These are phyloP conservation scores for Hemileccinum rubropunctum DNA, from an alignment of 768 basidiomycete species.

Conservation along the genomic window DNA sequence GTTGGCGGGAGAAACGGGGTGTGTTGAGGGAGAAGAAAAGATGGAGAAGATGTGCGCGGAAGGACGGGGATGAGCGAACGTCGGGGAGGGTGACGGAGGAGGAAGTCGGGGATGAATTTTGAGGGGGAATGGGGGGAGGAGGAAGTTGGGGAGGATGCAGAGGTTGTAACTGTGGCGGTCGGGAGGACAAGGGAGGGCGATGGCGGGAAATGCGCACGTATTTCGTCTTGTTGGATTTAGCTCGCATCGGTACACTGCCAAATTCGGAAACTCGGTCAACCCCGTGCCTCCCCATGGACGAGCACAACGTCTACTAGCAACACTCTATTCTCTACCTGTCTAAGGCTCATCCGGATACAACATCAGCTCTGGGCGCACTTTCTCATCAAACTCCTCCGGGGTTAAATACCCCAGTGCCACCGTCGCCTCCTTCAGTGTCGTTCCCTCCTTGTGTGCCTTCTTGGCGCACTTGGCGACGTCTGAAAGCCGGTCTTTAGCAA, in stretches of 20 bases:
- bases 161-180: constrained; percentile 5
- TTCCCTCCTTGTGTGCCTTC: constrained; percentile 99
- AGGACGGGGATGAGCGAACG: too few species aligned
- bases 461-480: constrained; percentile 98
- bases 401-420: constrained; percentile 83
- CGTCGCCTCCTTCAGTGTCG: constrained; percentile 93
- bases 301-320: constrained; percentile 1
- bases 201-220: constrained; percentile 33
- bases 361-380: constrained; percentile 93
- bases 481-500: constrained; percentile 32
- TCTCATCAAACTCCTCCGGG: constrained; percentile 89
- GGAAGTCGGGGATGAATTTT: background rate
- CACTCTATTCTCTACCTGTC: background rate
- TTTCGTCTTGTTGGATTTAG: constrained; percentile 38
- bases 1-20: too few species aligned
- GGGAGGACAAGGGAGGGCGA: constrained; percentile 22
- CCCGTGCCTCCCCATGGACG: constrained; percentile 27
- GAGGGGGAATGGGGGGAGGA: background rate
- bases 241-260: constrained; percentile 33
- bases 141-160: background rate
- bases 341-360: constrained; percentile 61
- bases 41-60: too few species aligned
- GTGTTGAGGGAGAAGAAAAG: too few species aligned
- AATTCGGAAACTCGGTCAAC: constrained; percentile 27
- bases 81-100: constrained; percentile 34